Percentiles rank a stretch among this genome's conserved stretches.
phyloP scores from a whole-genome alignment of 257 asterid genomes.

The Ophiorrhiza pumila region DNA sequence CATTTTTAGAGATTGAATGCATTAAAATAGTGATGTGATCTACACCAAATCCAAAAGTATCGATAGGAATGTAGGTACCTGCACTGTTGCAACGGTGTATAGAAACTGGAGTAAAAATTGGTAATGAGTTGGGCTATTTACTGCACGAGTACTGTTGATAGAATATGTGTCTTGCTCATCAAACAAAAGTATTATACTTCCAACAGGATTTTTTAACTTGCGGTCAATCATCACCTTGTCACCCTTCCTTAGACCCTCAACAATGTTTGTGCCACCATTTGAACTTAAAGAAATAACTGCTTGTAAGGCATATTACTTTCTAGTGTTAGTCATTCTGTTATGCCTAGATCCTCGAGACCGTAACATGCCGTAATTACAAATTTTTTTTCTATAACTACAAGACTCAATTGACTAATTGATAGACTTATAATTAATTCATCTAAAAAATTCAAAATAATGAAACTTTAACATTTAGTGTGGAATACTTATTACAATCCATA shows the following conservation, averaged over 20 bases:
- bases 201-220: conserved; percentile 60
- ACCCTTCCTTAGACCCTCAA: conserved; percentile 67
- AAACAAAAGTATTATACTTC: conserved; percentile 70
- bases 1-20: conserved; percentile 74
- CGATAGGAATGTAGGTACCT: conserved; percentile 58
- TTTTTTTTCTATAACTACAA: too few relatives aligned
- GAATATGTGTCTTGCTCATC: conserved; percentile 91
- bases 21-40: conserved; percentile 79
- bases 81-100: conserved; percentile 40
- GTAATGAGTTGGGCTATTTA: conserved; percentile 18
- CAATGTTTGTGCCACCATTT: conserved; percentile 86
- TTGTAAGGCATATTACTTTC: conserved; percentile 65
- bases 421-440: too few relatives aligned
- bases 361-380: too few relatives aligned
- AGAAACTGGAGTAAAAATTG: conserved; percentile 48
- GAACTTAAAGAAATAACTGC: conserved; percentile 77
- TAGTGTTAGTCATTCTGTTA: conserved; percentile 59
- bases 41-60: conserved; percentile 80
- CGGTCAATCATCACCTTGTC: conserved; percentile 76
- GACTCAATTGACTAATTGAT: too few relatives aligned
- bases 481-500: too few relatives aligned
- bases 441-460: too few relatives aligned
- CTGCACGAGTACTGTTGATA: conserved; percentile 20
- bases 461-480: too few relatives aligned
- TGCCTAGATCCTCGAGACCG: too few relatives aligned